phyloP scores from a whole-genome alignment of 257 asterid genomes.

The Primulina tabacum region DNA sequence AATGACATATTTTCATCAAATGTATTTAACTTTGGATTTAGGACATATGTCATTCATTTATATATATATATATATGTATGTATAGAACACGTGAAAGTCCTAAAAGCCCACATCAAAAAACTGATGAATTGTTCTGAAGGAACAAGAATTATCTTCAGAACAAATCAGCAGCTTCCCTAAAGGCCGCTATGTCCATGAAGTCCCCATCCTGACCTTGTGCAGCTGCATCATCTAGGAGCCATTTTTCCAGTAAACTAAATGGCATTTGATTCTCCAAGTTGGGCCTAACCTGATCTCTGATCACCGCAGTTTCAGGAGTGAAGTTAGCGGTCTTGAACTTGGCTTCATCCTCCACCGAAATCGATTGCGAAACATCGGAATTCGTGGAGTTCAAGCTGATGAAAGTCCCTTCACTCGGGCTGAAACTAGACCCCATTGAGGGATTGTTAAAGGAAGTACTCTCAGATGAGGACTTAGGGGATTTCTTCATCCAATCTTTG shows the following conservation, averaged over 20 bases:
- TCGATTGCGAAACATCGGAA: constrained; percentile 35
- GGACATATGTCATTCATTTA: neutral
- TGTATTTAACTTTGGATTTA: neutral
- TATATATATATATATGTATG: too few relatives aligned
- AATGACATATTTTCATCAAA: neutral
- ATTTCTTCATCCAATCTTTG: constrained; percentile 44
- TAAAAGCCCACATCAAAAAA: constrained; percentile 13
- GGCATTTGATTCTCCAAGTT: constrained; percentile 40
- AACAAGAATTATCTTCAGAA: constrained; percentile 45
- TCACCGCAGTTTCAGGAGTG: constrained; percentile 15
- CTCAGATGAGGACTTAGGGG: constrained; percentile 29
- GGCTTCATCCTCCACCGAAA: constrained; percentile 23
- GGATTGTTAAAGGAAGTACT: constrained; percentile 31
- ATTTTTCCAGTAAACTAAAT: constrained; percentile 49
- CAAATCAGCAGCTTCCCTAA: constrained; percentile 72
- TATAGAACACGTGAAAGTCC: neutral
- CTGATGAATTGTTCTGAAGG: constrained; percentile 49
- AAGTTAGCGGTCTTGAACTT: constrained; percentile 13
- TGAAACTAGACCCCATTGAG: constrained; percentile 35
- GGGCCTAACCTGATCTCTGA: constrained; percentile 23
- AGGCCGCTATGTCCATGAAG: constrained; percentile 46
- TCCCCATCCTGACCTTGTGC: constrained; percentile 60
- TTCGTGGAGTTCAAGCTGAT: constrained; percentile 43
- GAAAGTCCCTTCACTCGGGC: constrained; percentile 63
- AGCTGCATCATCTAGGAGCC: constrained; percentile 54